A percentile compares a stretch with the other conserved stretches of the same genome.
These are phyloP conservation scores for Sisymbrium altissimum DNA, from an alignment of 345 rosid genomes.

Conservation along the genomic window DNA sequence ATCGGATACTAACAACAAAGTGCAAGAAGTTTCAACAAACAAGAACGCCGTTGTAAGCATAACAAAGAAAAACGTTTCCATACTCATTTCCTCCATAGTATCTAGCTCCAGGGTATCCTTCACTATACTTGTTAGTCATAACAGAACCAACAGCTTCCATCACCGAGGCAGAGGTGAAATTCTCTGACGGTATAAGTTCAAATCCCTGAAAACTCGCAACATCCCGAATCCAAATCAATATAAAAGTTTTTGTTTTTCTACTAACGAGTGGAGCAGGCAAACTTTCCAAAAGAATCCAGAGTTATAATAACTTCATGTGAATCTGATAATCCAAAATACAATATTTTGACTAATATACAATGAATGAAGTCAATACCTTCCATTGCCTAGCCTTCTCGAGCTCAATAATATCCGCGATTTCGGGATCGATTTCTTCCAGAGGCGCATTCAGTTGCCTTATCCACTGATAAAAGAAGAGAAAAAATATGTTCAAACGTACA, in stretches of 20 bases:
- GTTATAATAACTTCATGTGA: neutral
- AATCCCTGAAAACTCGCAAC: constrained; percentile 52
- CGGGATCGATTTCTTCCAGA: constrained; percentile 82
- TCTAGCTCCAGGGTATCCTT: constrained; percentile 96
- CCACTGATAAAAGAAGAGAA: constrained; percentile 53
- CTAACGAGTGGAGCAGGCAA: neutral
- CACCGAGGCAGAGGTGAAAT: constrained; percentile 87
- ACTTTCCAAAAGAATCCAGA: neutral
- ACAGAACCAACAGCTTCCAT: constrained; percentile 98
- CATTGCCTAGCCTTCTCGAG: constrained; percentile 99
- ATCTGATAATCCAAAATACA: neutral
- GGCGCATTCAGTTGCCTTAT: constrained; percentile 77
- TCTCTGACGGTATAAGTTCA: constrained; percentile 94
- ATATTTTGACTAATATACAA: neutral
- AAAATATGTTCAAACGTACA: neutral
- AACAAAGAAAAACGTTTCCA: constrained; percentile 14
- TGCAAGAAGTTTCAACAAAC: no score
- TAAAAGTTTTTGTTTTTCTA: neutral
- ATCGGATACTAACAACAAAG: neutral
- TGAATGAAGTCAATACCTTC: constrained; percentile 51
- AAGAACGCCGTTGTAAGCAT: neutral
- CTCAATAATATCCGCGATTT: constrained; percentile 81
- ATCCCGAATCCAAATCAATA: neutral
- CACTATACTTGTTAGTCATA: constrained; percentile 95
- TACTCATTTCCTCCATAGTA: constrained; percentile 98